These are phyloP conservation scores for Paradendryphiella salina DNA, from an alignment of 2,329 filamentous ascomycete genomes.

Conservation along the genomic window DNA sequence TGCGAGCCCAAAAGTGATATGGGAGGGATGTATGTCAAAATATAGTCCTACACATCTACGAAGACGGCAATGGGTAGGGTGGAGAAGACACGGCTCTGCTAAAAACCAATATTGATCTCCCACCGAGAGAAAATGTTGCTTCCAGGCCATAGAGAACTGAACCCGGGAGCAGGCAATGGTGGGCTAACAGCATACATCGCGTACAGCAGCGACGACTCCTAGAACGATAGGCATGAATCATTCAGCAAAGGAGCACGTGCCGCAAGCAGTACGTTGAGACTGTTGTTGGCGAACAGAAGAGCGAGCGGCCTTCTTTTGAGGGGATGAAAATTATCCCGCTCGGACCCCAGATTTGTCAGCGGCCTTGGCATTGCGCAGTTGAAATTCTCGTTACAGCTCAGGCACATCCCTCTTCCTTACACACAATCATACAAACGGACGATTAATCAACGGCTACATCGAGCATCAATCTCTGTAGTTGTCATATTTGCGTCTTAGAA, in stretches of 20 bases:
- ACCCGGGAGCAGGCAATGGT: conserved; percentile 57
- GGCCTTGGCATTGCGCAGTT: conserved; percentile 21
- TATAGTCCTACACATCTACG: conserved; percentile 53
- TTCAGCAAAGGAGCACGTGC: conserved; percentile 12
- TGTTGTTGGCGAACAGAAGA: conserved; percentile 12
- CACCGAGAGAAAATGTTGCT: conserved; percentile 57
- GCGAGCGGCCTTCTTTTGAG: conserved; percentile 4
- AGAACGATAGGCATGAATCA: conserved; percentile 26
- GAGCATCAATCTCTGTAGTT: conserved; percentile 44
- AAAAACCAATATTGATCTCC: conserved; percentile 56
- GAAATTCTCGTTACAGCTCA: conserved; percentile 25
- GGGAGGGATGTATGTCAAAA: conserved; percentile 51
- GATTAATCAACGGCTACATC: conserved; percentile 53
- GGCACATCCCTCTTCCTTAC: conserved; percentile 30
- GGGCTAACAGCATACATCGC: conserved; percentile 34
- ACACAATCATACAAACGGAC: conserved; percentile 50
- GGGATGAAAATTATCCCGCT: conserved; percentile 18
- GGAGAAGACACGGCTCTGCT: conserved; percentile 59
- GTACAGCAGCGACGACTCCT: conserved; percentile 10
- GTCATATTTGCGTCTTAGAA: conserved; percentile 54
- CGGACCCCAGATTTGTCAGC: conserved; percentile 21
- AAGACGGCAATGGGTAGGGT: conserved; percentile 51
- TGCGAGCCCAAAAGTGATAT: neutral
- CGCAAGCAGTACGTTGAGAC: conserved; percentile 6
- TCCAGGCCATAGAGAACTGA: conserved; percentile 51